A percentile compares a stretch with the other conserved stretches of the same genome.
phyloP scores from a whole-genome alignment of 2,329 filamentous ascomycete genomes.

The Botrytis deweyae region DNA sequence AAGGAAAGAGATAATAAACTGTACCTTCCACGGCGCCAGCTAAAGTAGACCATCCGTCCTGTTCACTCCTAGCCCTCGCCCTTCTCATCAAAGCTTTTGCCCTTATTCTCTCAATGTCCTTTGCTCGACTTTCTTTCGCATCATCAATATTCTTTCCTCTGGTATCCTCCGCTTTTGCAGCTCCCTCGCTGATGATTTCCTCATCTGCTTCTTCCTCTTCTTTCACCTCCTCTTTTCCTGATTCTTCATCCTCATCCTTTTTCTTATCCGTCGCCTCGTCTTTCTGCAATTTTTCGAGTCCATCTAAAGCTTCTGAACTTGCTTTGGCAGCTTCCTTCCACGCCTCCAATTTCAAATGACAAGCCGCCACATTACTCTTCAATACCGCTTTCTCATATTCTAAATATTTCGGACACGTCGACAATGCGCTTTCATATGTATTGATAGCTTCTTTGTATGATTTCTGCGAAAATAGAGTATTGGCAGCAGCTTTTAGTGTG shows the following conservation, averaged over 20 bases:
- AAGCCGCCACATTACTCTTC: conserved; percentile 85
- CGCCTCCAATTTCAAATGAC: conserved; percentile 77
- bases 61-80: conserved; percentile 54
- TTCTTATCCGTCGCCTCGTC: conserved; percentile 38
- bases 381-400: conserved; percentile 87
- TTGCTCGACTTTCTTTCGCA: conserved; percentile 74
- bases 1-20: neutral
- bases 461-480: conserved; percentile 70
- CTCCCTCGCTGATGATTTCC: conserved; percentile 60
- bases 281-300: conserved; percentile 60
- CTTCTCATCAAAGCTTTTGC: conserved; percentile 71
- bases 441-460: conserved; percentile 76
- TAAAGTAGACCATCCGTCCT: conserved; percentile 76
- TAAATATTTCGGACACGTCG: conserved; percentile 77
- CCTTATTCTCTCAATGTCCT: conserved; percentile 73
- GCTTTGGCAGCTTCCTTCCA: conserved; percentile 80
- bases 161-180: conserved; percentile 47
- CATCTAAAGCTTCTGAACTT: conserved; percentile 71
- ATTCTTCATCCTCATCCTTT: conserved; percentile 46
- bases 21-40: conserved; percentile 65
- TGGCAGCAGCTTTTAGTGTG: conserved; percentile 71
- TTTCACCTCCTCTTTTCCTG: conserved; percentile 48
- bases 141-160: conserved; percentile 42
- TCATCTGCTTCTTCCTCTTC: conserved; percentile 52
- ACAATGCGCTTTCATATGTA: conserved; percentile 77